Percentiles rank a stretch among this genome's conserved stretches.
phyloP scores from a whole-genome alignment of 2,329 filamentous ascomycete genomes.

The Apiospora aurea region DNA sequence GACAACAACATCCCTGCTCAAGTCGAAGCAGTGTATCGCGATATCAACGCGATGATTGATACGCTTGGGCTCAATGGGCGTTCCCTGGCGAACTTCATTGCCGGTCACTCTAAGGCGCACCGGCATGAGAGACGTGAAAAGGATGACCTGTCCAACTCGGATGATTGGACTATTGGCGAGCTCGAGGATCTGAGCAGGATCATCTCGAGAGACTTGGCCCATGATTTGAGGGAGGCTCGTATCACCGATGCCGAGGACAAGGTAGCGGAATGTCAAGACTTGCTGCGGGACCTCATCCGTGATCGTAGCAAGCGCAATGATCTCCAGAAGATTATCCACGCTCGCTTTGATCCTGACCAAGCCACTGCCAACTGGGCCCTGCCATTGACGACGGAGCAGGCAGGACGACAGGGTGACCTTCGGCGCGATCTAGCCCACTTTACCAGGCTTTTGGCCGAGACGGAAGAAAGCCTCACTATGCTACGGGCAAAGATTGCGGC shows the following conservation, averaged over 20 bases:
- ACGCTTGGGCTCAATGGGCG: slow-evolving; percentile 84
- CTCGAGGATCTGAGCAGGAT: slow-evolving; percentile 72
- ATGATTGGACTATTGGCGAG: slow-evolving; percentile 79
- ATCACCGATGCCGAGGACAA: slow-evolving; percentile 74
- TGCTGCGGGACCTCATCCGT: slow-evolving; percentile 73
- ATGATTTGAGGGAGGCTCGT: slow-evolving; percentile 70
- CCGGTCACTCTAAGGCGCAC: slow-evolving; percentile 66
- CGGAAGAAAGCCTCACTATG: slow-evolving; percentile 80
- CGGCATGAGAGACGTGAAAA: slow-evolving; percentile 62
- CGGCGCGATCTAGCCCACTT: slow-evolving; percentile 78
- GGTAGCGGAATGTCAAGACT: slow-evolving; percentile 70
- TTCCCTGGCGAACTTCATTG: slow-evolving; percentile 70
- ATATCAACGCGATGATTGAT: slow-evolving; percentile 94
- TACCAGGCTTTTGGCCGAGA: slow-evolving; percentile 75
- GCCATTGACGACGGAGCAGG: slow-evolving; percentile 84
- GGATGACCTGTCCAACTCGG: slow-evolving; percentile 72
- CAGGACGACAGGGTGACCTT: slow-evolving; percentile 83
- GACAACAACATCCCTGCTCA: slow-evolving; percentile 67
- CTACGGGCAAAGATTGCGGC: slow-evolving; percentile 79
- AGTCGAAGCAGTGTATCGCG: slow-evolving; percentile 74
- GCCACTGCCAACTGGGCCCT: slow-evolving; percentile 70
- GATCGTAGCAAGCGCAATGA: slow-evolving; percentile 80
- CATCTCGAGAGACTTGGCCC: slow-evolving; percentile 68
- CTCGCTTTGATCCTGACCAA: slow-evolving; percentile 72
- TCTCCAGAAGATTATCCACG: slow-evolving; percentile 76